Base-by-base conservation (phyloP, 2,329 filamentous ascomycete species). In the Epichloe sp. region DNA sequence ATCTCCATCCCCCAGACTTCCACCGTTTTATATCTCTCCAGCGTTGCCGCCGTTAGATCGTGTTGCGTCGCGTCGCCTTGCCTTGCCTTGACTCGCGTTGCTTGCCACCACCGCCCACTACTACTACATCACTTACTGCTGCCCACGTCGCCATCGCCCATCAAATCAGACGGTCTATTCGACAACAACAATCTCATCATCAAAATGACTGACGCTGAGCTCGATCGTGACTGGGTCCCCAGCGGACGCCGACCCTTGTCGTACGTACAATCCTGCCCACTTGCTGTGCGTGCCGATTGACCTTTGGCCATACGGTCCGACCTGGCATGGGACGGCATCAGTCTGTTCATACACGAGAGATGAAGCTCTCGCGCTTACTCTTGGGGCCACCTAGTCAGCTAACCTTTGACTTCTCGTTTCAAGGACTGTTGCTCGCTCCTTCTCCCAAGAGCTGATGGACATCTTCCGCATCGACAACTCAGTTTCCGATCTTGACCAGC, bases 381-480 rank as follows among this genome's bases (percentile, higher is more conserved):
- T n/a, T 43, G 40, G 5, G 23, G 15, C 3, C 14, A 21, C 5
- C 3, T 34, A 19, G 23, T 23, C 19, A 21, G 44, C 53, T 54
- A 40, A 51, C 47, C 14, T 21, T 49, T 15, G 37, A 8, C 45
- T 46, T 17, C 15, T 10, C 19, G 10, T 6, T n/a, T 56, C 45
- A 68, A 95, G 90, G 56, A 93, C 87, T 54, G 82, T 95, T 68
- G 90, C 89, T 50, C 85, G 82, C 60, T 88, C 85, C 64, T 95
- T 96, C 71, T 91, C 88, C 53, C 75, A 82, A 44, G 87, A 91
- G 65, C 76, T 96, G 54, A 86, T 91, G 73, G 85, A 88, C 65
- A 85, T 94, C 59, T 96, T 96, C 73, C 85, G 86, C 62, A 83
- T 96, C 63, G 87, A 93, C 59, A 85, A 82, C 67, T 84, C 83